phyloP scores from a whole-genome alignment of 1,284 basidiomycete genomes.

The Pyrrhoderma lamaoense region DNA sequence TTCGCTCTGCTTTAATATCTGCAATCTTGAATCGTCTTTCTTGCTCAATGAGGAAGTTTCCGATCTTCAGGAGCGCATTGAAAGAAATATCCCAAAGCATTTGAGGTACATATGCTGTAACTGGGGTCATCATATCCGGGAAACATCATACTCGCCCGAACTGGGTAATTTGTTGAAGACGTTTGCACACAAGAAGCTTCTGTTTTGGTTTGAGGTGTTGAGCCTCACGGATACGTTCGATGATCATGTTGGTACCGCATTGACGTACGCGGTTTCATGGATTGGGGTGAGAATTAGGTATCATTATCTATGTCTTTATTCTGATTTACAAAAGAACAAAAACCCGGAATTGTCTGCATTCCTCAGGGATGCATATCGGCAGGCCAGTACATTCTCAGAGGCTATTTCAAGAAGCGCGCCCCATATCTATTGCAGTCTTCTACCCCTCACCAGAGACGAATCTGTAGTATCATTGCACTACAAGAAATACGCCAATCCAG shows the following conservation, averaged over 20 bases:
- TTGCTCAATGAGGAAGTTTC: slow-evolving; percentile 5
- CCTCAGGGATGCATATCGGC: slow-evolving; percentile 1
- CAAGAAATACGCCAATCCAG: background rate
- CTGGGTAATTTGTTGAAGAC: slow-evolving; percentile 10
- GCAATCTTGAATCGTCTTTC: slow-evolving; percentile 1
- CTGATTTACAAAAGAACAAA: too few species aligned
- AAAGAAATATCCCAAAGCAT: background rate
- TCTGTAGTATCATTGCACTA: background rate
- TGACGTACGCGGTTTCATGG: background rate
- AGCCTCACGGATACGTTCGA: slow-evolving; percentile 19
- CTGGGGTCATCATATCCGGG: slow-evolving; percentile 3
- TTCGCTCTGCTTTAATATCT: slow-evolving; percentile 4
- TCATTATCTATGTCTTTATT: too few species aligned
- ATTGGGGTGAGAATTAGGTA: background rate
- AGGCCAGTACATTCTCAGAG: background rate
- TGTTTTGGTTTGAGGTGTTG: slow-evolving; percentile 27
- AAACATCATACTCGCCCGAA: background rate
- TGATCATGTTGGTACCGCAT: background rate
- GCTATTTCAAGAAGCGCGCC: slow-evolving; percentile 1
- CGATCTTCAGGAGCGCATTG: background rate
- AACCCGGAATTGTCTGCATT: background rate
- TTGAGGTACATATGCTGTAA: slow-evolving; percentile 2
- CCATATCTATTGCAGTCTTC: background rate
- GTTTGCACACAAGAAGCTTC: slow-evolving; percentile 20
- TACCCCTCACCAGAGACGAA: background rate